These are phyloP conservation scores for Silene conica DNA, from an alignment of 148 eudicot genomes.

Conservation along the genomic window DNA sequence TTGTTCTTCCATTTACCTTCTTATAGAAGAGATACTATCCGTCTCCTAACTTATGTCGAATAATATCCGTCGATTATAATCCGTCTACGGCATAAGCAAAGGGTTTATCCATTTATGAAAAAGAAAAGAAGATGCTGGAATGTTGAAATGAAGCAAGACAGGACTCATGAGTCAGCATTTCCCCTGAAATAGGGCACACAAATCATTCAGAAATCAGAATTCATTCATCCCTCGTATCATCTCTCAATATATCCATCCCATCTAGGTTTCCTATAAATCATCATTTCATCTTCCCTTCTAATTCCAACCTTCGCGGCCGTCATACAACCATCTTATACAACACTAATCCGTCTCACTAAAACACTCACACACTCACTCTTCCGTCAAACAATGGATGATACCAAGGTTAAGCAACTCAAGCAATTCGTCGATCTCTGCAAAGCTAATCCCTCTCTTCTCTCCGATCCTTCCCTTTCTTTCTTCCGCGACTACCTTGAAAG, in stretches of 20 bases:
- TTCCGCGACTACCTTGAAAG: conserved; percentile 73
- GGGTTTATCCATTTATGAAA: too few species aligned
- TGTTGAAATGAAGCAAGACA: too few species aligned
- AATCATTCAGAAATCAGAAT: neutral
- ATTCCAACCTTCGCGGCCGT: neutral
- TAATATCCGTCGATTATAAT: too few species aligned
- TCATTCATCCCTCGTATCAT: neutral
- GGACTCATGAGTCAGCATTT: too few species aligned
- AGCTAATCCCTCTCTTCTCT: conserved; percentile 54
- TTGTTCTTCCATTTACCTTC: too few species aligned
- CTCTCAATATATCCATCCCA: neutral
- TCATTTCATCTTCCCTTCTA: neutral
- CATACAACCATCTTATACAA: neutral
- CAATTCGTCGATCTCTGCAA: conserved; percentile 61
- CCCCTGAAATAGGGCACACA: neutral
- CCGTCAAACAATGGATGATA: conserved; percentile 48
- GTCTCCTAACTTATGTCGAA: too few species aligned
- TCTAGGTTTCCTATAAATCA: neutral
- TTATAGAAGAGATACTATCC: too few species aligned
- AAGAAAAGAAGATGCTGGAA: too few species aligned
- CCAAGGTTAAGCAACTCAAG: conserved; percentile 49
- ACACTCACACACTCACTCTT: too few species aligned
- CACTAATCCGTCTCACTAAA: neutral
- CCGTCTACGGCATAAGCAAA: too few species aligned
- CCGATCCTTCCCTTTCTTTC: conserved; percentile 77